Base-by-base conservation (phyloP, 2,329 filamentous ascomycete species). In the Bipolaris oryzae region DNA sequence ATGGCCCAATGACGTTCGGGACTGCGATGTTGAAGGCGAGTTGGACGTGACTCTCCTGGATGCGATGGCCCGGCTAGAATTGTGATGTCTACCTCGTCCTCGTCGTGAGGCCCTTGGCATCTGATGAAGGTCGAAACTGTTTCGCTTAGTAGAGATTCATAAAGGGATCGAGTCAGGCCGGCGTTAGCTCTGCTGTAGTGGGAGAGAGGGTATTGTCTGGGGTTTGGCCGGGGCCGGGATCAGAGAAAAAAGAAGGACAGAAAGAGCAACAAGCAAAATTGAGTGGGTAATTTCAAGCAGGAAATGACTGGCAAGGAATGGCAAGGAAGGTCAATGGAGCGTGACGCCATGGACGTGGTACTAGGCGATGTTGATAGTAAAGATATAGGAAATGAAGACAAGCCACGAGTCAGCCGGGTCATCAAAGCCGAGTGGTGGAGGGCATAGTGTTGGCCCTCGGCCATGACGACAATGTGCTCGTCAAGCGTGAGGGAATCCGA, bases 101-200 rank as follows among this genome's bases (percentile, higher is more conserved):
- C 68, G 67, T 44, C 66, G 66, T 63, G 66, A 61, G 62, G 70
- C 68, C 64, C 71, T 76, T 75, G 68, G 69, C 72, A 75, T 76
- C 69, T 69, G 69, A 63, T 60, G 69, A 69, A 71, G 71, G 67
- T 59, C 67, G 59, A 65, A 68, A 57, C 69, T 73, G 56, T 33
- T 57, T 44, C 62, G 53, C 60, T 74, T 73, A 73, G 71, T 62
- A 67, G 57, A 62, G 39, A 63, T 66, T 65, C 62, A 61, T 52
- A 42, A 53, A 48, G 41, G 23, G 38, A 47, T 53, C 52, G 44
- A 45, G 55, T 52, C 57, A 56, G 58, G 62, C 64, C 60, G 63
- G 61, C 62, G 58, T 66, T 60, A 69, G 67, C 61, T 55, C 34
- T 45, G 62, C 48, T 54, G 68, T 61, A 62, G 66, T 71, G 67